Conservation (phyloP, 129 eudicot species). For the Flaveria brownii region DNA sequence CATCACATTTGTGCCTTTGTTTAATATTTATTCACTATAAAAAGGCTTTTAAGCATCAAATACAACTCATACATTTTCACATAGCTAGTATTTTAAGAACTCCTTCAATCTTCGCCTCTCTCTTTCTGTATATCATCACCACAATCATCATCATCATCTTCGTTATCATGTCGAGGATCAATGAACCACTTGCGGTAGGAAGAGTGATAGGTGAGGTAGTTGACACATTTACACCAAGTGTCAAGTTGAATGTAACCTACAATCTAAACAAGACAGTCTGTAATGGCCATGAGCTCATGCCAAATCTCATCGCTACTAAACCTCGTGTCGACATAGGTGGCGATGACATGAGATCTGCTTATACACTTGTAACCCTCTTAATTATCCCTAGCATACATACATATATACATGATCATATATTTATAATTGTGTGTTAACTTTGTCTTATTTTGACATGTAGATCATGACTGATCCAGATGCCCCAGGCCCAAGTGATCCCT, state of each 20-base stretch:
- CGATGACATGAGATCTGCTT: constrained; percentile 85
- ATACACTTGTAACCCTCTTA: constrained; percentile 63
- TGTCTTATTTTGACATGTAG: constrained; percentile 35
- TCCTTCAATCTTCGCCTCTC: not conserved
- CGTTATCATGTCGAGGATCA: constrained; percentile 41
- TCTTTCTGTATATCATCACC: not conserved
- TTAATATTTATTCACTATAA: constrained; percentile 29
- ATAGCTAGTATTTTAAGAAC: not conserved
- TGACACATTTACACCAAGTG: constrained; percentile 73
- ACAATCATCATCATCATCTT: constrained; percentile 20
- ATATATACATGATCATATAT: constrained; percentile 1
- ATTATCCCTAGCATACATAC: not conserved
- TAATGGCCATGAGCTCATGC: constrained; percentile 98
- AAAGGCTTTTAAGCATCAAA: constrained; percentile 25
- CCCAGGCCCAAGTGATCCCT: constrained; percentile 75
- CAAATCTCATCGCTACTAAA: constrained; percentile 47
- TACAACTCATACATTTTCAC: constrained; percentile 37
- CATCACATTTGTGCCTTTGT: constrained; percentile 15
- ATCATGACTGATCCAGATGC: constrained; percentile 71
- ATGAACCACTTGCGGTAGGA: constrained; percentile 57
- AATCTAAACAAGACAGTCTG: constrained; percentile 60
- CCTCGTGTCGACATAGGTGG: constrained; percentile 95
- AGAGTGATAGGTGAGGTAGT: constrained; percentile 92
- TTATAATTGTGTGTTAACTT: constrained; percentile 3
- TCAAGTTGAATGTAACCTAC: constrained; percentile 63